Percentiles rank a stretch among this genome's conserved stretches.
Evolutionary conservation across 1,284 basidiomycete genomes (phyloP).

Genomic region (Naganishia liquefaciens): DNA sequence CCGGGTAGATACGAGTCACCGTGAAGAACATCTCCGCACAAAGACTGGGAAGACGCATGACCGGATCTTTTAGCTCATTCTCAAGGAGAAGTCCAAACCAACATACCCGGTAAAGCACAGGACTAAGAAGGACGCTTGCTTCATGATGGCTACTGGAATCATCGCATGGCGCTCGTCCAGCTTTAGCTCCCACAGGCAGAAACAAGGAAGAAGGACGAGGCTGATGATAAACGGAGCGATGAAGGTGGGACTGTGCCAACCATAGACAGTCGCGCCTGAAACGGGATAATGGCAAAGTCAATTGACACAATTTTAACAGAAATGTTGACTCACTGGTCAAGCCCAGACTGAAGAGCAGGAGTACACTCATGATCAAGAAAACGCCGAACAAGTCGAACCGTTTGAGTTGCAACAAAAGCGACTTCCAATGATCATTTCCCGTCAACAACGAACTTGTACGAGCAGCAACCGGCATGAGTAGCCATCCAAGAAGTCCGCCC

Average conservation of each 20-base stretch:
- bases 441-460: too few species aligned
- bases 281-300: not conserved
- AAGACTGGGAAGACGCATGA: not conserved
- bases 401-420: not conserved
- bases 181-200: constrained; percentile 9
- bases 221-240: constrained; percentile 9
- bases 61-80: not conserved
- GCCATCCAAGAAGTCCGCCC: constrained; percentile 1
- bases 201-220: not conserved
- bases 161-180: constrained; percentile 4
- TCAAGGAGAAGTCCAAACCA: not conserved
- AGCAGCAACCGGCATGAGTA: constrained; percentile 6
- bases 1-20: constrained; percentile 6
- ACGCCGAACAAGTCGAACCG: constrained; percentile 12
- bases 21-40: constrained; percentile 17
- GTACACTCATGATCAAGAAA: not conserved
- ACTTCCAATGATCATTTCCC: too few species aligned
- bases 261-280: constrained; percentile 18
- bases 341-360: constrained; percentile 14
- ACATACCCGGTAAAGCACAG: constrained; percentile 11
- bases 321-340: constrained; percentile 1
- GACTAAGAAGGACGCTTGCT: constrained; percentile 11
- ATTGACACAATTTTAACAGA: too few species aligned
- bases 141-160: constrained; percentile 19
- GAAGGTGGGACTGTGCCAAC: not conserved